These are phyloP conservation scores for Pseudonitzschia delicatissima DNA, from an alignment of 108 stramenopile species.

Conservation along the genomic window DNA sequence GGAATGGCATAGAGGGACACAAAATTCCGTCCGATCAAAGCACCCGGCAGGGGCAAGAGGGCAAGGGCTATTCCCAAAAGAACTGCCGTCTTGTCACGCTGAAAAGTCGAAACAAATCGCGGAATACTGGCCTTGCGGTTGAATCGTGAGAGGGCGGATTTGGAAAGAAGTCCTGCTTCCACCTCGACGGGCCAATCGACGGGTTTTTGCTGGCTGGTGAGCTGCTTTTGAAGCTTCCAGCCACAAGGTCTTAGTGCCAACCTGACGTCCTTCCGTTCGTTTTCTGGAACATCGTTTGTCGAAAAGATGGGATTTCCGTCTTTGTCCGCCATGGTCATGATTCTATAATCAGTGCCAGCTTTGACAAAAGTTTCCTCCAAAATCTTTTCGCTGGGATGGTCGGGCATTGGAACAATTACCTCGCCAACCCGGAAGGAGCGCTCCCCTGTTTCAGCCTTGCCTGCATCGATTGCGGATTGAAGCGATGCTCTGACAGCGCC, in stretches of 20 bases:
- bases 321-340: slow-evolving; percentile 51
- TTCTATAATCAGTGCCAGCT: slow-evolving; percentile 46
- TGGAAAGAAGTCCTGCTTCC: slow-evolving; percentile 29
- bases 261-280: slow-evolving; percentile 28
- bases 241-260: slow-evolving; percentile 50
- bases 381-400: neutral
- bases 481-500: slow-evolving; percentile 37
- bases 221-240: slow-evolving; percentile 45
- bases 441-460: neutral
- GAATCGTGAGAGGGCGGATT: slow-evolving; percentile 38
- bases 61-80: slow-evolving; percentile 38
- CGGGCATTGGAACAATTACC: slow-evolving; percentile 48
- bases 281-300: slow-evolving; percentile 23
- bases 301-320: slow-evolving; percentile 41
- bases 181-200: slow-evolving; percentile 50
- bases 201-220: slow-evolving; percentile 30
- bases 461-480: slow-evolving; percentile 4
- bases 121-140: slow-evolving; percentile 38
- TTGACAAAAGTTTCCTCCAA: slow-evolving; percentile 36
- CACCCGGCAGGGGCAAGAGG: slow-evolving; percentile 38
- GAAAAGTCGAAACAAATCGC: slow-evolving; percentile 40
- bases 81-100: slow-evolving; percentile 36
- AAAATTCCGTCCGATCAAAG: slow-evolving; percentile 19
- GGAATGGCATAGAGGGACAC: slow-evolving; percentile 49
- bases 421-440: slow-evolving; percentile 47